Evolutionary conservation across 192 early-diverging fungal genomes (phyloP), one percentile per base, ranked within the genome.

Genomic region (Spizellomyces punctatus): DNA sequence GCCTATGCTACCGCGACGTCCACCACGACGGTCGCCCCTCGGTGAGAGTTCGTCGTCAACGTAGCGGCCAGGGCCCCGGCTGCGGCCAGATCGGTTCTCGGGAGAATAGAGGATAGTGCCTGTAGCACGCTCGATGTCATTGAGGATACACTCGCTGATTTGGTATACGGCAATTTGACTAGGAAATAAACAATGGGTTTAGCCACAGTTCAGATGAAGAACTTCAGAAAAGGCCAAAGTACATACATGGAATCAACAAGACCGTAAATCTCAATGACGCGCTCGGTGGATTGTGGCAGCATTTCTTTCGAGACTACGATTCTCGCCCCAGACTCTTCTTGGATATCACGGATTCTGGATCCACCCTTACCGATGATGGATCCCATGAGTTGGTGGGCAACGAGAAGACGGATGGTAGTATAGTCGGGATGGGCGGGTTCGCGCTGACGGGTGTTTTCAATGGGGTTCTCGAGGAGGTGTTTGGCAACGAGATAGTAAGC

Each of bases 251-350:
- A 86, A 43, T 95, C 92, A 44, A 90, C 84, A 46, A 86, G 84
- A 72, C 97, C 97, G 67, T 91, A 87, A 49, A 99, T 86, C 58
- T 94, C 92, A 17, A 98, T 89, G 47, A 95, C 85, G 58, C 97
- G 91, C 82, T 99, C 97, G 19, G 95, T 98, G 12, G 91, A 93
- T 76, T 95, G 91, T 19, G 95, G 95, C 42, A 99, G 83, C 85
- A 95, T 94, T 66, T 96, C 93, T 80, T 98, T 95, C 66, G 91
- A 90, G 8, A 95, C 94, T 27, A 89, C 90, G 81, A 98, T 89
- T 50, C 91, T 91, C 10, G 92, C 92, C 42, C 92, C 90, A 19
- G 94, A 94, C n/a, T 85, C 80, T 60, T 98, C 95, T 82, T 99
- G 97, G 65, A 99, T 93, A 74, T 96, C 92, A 81, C 95, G 96